Base-by-base conservation (phyloP, 345 rosid genomes). In the Psidium guajava region DNA sequence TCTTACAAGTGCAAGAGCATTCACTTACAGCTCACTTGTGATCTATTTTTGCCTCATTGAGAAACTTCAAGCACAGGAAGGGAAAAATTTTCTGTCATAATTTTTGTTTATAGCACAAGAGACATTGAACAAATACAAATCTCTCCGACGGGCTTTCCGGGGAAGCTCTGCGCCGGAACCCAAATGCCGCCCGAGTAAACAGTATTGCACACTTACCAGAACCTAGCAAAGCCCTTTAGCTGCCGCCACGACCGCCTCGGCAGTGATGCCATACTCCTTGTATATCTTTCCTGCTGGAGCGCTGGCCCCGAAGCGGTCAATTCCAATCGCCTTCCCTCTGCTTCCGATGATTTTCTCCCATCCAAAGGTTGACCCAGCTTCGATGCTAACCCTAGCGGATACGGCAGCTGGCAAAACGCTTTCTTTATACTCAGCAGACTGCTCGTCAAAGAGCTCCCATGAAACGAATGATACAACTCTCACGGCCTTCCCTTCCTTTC, bases 361-460 rank as follows among this genome's bases (percentile, higher is more conserved):
- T 83, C 99, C 99, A 75, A 95, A 97, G 81, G 98, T 95, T 15
- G 98, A 87, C 85, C 93, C 98, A 24, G 98, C 99, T 88, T 97
- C 98, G 18, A 97, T 93, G 90, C 98, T 97, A 22, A 97, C 98
- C 85, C 98, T 94, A 47, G 96, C 97, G 8, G 95, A 81, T 55
- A 95, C 98, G 52, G 91, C 87, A 54, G 91, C 87, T 21, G 98
- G 98, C 86, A 97, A 88, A 40, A 97, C 98, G 73, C 98, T 94
- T 90, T 97, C 98, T 87, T 97, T 97, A 91, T 97, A 95, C 24
- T 89, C 92, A 88, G 89, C 95, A 40, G 97, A 90, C 86, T 97
- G 98, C 47, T 93, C 96, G 1, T 94, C 92, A 55, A 92, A 97
- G 5, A 97, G 95, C 86, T 97, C 98, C 99, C 99, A 97, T 59